Conservation (phyloP, 2,329 filamentous ascomycete species). For the Paecilomyces dactylethromorphus region DNA sequence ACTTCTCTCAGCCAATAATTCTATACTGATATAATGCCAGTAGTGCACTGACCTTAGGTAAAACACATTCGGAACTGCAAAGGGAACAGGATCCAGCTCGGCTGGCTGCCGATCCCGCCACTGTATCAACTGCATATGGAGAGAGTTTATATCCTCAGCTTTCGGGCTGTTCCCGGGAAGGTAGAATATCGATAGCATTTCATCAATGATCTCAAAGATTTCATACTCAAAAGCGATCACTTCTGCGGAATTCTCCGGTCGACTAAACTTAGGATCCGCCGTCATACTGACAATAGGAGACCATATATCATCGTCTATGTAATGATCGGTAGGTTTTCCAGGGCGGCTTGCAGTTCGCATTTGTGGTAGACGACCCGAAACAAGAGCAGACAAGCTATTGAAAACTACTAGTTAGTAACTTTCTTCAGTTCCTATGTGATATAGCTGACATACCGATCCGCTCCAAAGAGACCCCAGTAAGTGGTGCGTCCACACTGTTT, state of each 20-base stretch:
- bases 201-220: conserved; percentile 1
- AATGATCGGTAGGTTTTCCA: background rate
- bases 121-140: background rate
- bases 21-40: background rate
- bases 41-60: background rate
- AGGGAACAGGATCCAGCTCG: background rate
- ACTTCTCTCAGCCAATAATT: background rate
- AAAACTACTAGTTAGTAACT: background rate
- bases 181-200: background rate
- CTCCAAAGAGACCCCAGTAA: background rate
- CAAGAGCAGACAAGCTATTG: background rate
- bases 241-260: background rate
- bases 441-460: background rate
- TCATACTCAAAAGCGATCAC: background rate
- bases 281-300: background rate
- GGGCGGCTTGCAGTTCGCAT: background rate
- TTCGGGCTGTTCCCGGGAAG: background rate
- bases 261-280: background rate
- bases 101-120: background rate
- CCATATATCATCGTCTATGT: background rate
- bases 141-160: background rate
- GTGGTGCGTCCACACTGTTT: background rate
- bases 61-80: background rate
- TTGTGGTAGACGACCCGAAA: background rate
- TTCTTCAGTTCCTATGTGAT: background rate